Percentiles rank a stretch among this genome's conserved stretches.
Conservation (phyloP, 148 eudicot genomes). For the Rhododendron ferrugineum region DNA sequence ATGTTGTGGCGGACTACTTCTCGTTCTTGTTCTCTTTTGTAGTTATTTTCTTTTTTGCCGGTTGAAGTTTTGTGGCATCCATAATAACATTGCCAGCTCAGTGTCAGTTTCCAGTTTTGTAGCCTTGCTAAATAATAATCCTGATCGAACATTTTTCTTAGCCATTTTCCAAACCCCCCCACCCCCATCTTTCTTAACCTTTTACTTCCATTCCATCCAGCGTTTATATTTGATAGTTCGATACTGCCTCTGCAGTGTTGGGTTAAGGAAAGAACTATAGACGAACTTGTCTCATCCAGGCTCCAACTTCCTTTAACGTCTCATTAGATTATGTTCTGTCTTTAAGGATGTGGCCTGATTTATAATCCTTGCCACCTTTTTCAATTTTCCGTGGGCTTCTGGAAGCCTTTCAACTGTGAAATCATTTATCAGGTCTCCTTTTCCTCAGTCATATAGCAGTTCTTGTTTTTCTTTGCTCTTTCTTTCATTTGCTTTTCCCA, state of each 20-base stretch:
- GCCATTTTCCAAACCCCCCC: too few relatives aligned
- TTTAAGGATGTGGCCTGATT: not conserved
- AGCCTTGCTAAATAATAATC: not conserved
- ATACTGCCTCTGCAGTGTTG: not conserved
- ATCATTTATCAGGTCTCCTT: not conserved
- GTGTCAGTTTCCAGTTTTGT: not conserved
- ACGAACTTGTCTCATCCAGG: not conserved
- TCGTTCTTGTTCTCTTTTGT: not conserved
- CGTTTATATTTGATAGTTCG: not conserved
- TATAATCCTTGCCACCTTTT: not conserved
- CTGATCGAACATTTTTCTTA: not conserved
- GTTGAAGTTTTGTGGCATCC: not conserved
- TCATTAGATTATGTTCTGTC: not conserved
- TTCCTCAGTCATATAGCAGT: not conserved
- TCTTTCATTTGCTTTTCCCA: not conserved
- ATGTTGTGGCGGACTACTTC: not conserved
- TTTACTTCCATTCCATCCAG: not conserved
- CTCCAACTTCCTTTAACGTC: not conserved
- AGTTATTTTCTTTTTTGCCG: not conserved
- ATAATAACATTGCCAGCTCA: not conserved
- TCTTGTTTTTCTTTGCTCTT: not conserved
- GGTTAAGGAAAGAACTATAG: not conserved
- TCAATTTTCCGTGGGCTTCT: not conserved
- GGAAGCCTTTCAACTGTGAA: not conserved
- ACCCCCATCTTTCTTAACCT: not conserved